Percentiles rank a stretch among this genome's conserved stretches.
phyloP scores from a whole-genome alignment of 352 stramenopile species.

The Pythium dissotocum region DNA sequence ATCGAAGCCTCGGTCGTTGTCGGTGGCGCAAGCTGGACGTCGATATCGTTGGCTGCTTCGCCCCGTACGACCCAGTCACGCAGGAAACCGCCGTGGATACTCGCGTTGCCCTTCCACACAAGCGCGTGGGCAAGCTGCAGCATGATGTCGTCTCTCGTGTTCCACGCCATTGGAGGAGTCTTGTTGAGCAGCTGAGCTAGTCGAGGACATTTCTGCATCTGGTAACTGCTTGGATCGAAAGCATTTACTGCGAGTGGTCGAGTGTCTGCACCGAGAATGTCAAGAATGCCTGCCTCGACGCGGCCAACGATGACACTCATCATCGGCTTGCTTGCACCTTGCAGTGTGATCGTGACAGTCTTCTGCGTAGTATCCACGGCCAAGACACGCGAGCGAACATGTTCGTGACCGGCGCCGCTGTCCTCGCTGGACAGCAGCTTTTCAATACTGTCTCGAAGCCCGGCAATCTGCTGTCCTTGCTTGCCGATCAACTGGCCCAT shows the following conservation, averaged over 20 bases:
- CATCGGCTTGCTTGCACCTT: slow-evolving; percentile 23
- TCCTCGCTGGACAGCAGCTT: slow-evolving; percentile 15
- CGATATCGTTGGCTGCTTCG: slow-evolving; percentile 30
- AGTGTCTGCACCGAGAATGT: slow-evolving; percentile 13
- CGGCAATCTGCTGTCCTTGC: slow-evolving; percentile 9
- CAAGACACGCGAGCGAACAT: slow-evolving; percentile 5
- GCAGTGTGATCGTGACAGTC: slow-evolving; percentile 21
- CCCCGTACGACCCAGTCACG: slow-evolving; percentile 34
- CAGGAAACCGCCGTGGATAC: slow-evolving; percentile 28
- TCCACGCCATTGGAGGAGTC: slow-evolving; percentile 15
- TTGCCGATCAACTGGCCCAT: slow-evolving; percentile 29
- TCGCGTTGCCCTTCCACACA: slow-evolving; percentile 20
- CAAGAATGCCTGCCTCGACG: slow-evolving; percentile 21
- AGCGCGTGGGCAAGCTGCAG: slow-evolving; percentile 28
- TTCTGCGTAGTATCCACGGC: not conserved
- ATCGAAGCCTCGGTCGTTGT: slow-evolving; percentile 12
- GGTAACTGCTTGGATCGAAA: slow-evolving; percentile 16
- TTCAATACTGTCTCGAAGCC: slow-evolving; percentile 8
- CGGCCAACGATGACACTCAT: slow-evolving; percentile 29
- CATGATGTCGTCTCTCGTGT: slow-evolving; percentile 30
- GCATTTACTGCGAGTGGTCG: slow-evolving; percentile 18
- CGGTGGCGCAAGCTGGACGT: slow-evolving; percentile 26
- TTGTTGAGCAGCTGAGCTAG: slow-evolving; percentile 11
- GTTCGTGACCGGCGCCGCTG: slow-evolving; percentile 8
- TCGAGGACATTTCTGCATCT: slow-evolving; percentile 25